Base-by-base conservation (phyloP, 2,329 filamentous ascomycete species). In the Acarospora socialis region DNA sequence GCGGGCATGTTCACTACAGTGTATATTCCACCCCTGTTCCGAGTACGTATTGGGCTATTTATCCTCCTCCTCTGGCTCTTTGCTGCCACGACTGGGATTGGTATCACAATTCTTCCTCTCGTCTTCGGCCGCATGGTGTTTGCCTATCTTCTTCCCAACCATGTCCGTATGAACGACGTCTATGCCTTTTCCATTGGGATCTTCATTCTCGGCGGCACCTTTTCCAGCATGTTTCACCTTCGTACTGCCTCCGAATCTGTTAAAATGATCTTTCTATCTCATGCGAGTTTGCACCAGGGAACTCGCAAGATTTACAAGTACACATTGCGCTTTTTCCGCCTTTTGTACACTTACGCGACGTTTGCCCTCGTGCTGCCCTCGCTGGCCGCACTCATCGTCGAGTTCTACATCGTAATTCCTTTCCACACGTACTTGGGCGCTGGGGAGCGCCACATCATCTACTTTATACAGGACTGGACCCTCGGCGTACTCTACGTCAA, bases 101-200 rank as follows among this genome's bases (percentile, higher is more conserved):
- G 77, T 42, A 72, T 81, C 40, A 94, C 90, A 1, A 77, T 98
- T 39, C 59, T 92, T 1, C 92, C 90, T 0, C 68, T 98, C 3
- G 65, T 92, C 5, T 73, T 93, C 48, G 90, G 90, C 2, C 78
- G 90, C 17, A 67, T 66, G 35, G 66, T 95, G 39, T 81, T 94
- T 50, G 73, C 75, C 28, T 59, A 67, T 17, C 57, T 86, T 20
- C 72, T 93, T 24, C 81, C 83, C 4, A 57, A 65, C 1, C 68
- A 80, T 39, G 69, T 81, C 28, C 71, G 71, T 23, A 79, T 87
- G 49, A 98, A 95, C 54, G 90, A 98, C 52, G 80, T 98, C 16
- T 95, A 98, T 47, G 87, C 90, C 8, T 93, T 94, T 53, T 92
- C 83, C 32, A 74, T 90, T 18, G 90, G 90, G 9, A 68, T 92